These are phyloP conservation scores for Saccharomycopsis oosterbeekiorum DNA, from an alignment of 805 yeast genomes.

Conservation along the genomic window DNA sequence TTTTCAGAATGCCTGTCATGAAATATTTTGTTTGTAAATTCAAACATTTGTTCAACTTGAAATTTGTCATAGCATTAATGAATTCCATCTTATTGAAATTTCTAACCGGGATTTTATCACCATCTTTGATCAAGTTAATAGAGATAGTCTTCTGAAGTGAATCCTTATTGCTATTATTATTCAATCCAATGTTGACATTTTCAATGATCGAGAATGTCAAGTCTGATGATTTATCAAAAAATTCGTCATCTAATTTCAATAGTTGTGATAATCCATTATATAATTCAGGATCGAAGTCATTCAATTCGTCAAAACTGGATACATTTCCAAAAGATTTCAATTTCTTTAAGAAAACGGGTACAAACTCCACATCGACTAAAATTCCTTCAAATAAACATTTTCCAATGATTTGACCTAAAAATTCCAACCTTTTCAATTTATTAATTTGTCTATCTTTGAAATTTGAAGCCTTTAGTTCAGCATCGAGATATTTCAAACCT, in stretches of 20 bases:
- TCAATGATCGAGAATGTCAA: slow-evolving; percentile 59
- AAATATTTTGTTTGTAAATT: slow-evolving; percentile 52
- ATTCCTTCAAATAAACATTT: slow-evolving; percentile 81
- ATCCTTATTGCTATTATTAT: background rate
- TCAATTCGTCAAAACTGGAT: slow-evolving; percentile 71
- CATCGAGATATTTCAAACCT: slow-evolving; percentile 26
- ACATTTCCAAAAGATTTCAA: slow-evolving; percentile 39
- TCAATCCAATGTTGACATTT: slow-evolving; percentile 14
- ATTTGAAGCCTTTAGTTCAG: slow-evolving; percentile 24
- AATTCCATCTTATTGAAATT: slow-evolving; percentile 57
- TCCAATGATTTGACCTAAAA: slow-evolving; percentile 78
- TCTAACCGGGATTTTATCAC: slow-evolving; percentile 47
- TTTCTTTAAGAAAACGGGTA: slow-evolving; percentile 73
- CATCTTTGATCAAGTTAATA: slow-evolving; percentile 54
- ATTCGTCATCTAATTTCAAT: slow-evolving; percentile 42
- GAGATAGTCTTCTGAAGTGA: slow-evolving; percentile 17
- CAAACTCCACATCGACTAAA: slow-evolving; percentile 72
- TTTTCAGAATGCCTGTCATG: slow-evolving; percentile 57
- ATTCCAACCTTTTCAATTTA: slow-evolving; percentile 34
- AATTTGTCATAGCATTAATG: slow-evolving; percentile 68
- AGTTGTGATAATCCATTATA: slow-evolving; percentile 57
- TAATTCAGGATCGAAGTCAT: slow-evolving; percentile 56
- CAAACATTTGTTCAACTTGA: slow-evolving; percentile 58
- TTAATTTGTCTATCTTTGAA: slow-evolving; percentile 17
- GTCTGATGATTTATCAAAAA: slow-evolving; percentile 44